These are phyloP conservation scores for Heteromeles arbutifolia DNA, from an alignment of 306 rosid genomes.

Conservation along the genomic window DNA sequence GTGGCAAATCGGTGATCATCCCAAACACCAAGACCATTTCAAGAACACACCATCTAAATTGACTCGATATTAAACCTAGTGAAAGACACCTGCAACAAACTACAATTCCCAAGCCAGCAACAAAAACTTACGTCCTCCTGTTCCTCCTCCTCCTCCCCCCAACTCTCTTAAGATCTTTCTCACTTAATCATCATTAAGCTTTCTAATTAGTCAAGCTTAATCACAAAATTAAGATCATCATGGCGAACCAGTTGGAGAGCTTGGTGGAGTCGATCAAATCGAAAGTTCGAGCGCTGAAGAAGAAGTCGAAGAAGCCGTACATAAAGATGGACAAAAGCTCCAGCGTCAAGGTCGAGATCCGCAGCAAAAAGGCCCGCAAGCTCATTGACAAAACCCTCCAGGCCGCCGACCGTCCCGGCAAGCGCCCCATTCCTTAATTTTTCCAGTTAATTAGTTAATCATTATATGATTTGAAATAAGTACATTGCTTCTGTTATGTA, in stretches of 20 bases:
- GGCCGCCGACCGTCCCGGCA: conserved; percentile 61
- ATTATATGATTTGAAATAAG: not conserved
- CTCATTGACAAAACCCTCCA: conserved; percentile 81
- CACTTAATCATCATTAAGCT: not conserved
- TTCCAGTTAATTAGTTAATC: not conserved
- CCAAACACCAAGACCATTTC: not conserved
- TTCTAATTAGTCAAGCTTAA: not conserved
- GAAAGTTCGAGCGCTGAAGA: conserved; percentile 59
- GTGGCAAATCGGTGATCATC: conserved; percentile 8
- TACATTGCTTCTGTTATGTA: not conserved
- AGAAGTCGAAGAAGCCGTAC: conserved; percentile 62
- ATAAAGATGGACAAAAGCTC: conserved; percentile 89
- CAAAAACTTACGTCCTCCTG: not conserved
- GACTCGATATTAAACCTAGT: not conserved
- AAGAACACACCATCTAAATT: not conserved
- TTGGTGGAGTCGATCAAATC: conserved; percentile 76
- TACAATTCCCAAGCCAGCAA: not conserved
- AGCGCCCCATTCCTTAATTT: conserved; percentile 7
- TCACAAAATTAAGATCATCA: not conserved
- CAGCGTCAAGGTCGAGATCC: conserved; percentile 87
- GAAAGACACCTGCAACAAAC: not conserved
- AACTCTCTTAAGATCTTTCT: not conserved
- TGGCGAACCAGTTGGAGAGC: conserved; percentile 59
- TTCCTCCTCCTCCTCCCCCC: not conserved
- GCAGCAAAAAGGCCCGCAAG: conserved; percentile 77